Evolutionary conservation across 2,329 filamentous ascomycete genomes (phyloP).

Genomic region (Ophiostoma sp.): DNA sequence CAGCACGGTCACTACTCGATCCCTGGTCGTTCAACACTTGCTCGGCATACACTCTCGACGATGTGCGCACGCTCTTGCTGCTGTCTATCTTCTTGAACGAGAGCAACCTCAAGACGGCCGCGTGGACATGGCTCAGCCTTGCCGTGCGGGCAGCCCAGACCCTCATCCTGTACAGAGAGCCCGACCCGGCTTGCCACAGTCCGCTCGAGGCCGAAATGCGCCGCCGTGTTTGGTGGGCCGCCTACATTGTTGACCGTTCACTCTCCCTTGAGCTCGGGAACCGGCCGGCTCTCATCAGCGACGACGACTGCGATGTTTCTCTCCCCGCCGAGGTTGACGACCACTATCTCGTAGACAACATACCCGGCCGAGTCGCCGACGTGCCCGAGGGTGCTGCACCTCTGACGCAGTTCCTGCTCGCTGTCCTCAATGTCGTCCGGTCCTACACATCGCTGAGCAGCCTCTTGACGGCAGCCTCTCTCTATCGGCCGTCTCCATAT

Average conservation of each 20-base stretch:
- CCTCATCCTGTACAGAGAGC: conserved; percentile 71
- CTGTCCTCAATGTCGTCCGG: conserved; percentile 74
- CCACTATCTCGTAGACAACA: no score
- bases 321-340: conserved; percentile 70
- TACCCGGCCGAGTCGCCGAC: conserved; percentile 50
- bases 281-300: conserved; percentile 74
- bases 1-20: conserved; percentile 64
- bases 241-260: conserved; percentile 82
- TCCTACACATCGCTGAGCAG: conserved; percentile 69
- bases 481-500: background rate
- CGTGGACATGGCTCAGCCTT: conserved; percentile 78
- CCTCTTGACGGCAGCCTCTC: conserved; percentile 38
- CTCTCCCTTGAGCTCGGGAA: conserved; percentile 69
- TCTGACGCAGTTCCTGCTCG: conserved; percentile 59
- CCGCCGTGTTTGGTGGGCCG: conserved; percentile 84
- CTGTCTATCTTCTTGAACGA: conserved; percentile 76
- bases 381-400: conserved; percentile 35
- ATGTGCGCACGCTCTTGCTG: conserved; percentile 66
- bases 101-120: conserved; percentile 76
- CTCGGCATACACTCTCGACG: conserved; percentile 55
- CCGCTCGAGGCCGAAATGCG: conserved; percentile 77
- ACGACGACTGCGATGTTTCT: conserved; percentile 78
- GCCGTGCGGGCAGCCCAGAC: conserved; percentile 78
- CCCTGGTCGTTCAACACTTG: conserved; percentile 51
- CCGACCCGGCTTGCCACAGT: conserved; percentile 28